phyloP scores from a whole-genome alignment of 192 early-diverging fungal species.

The Blastocladiella britannica region DNA sequence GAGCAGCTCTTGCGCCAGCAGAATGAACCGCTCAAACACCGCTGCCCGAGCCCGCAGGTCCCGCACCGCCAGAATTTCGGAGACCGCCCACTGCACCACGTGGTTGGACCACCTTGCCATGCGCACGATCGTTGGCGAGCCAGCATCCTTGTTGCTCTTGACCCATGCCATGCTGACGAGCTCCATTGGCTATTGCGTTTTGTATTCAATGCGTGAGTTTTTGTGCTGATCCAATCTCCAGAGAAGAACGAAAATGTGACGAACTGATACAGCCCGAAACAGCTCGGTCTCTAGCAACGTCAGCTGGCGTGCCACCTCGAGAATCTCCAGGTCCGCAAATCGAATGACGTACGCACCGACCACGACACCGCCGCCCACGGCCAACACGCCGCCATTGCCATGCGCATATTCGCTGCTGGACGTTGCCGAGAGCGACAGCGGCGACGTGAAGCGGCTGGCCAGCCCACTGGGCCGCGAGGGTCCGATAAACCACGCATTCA shows the following conservation, averaged over 20 bases:
- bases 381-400: no score
- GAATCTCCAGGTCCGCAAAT: slow-evolving; percentile 24
- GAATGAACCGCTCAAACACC: slow-evolving; percentile 21
- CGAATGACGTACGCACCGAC: not conserved
- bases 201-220: no score
- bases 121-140: slow-evolving; percentile 25
- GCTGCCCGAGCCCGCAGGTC: slow-evolving; percentile 22
- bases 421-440: no score
- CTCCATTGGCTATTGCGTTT: slow-evolving; percentile 22
- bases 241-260: not conserved
- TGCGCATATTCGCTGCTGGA: no score
- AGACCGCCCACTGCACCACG: slow-evolving; percentile 27
- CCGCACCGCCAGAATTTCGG: slow-evolving; percentile 24
- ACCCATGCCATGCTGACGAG: slow-evolving; percentile 32
- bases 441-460: no score
- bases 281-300: slow-evolving; percentile 32
- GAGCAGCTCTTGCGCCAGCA: slow-evolving; percentile 17
- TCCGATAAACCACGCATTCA: no score
- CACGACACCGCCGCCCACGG: no score
- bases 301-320: slow-evolving; percentile 33
- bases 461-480: no score
- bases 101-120: slow-evolving; percentile 39
- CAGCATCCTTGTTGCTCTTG: slow-evolving; percentile 30
- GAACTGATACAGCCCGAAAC: slow-evolving; percentile 23
- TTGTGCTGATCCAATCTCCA: no score